These are phyloP conservation scores for Endocalyx cinctus DNA, from an alignment of 2,329 filamentous ascomycete species.

Conservation along the genomic window DNA sequence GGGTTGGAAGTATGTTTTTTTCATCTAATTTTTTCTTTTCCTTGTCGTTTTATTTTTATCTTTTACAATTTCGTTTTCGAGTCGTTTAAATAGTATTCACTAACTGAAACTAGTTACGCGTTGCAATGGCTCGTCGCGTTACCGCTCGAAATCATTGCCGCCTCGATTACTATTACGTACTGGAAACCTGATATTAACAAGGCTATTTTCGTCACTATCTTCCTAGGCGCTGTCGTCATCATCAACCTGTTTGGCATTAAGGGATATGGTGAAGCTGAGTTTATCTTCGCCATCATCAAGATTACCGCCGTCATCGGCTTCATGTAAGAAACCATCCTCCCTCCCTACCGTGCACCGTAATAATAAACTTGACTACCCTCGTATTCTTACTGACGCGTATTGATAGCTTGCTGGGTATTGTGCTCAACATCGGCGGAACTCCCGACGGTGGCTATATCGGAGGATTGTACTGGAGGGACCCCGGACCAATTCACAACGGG, in stretches of 20 bases:
- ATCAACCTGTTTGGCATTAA: constrained; percentile 90
- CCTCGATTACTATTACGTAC: constrained; percentile 77
- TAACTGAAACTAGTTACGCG: constrained; percentile 66
- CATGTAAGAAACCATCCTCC: constrained; percentile 53
- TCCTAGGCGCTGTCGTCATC: constrained; percentile 66
- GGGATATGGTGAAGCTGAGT: constrained; percentile 86
- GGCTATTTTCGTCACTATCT: constrained; percentile 77
- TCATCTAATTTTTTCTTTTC: not conserved
- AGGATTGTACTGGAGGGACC: constrained; percentile 68
- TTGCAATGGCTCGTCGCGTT: constrained; percentile 82
- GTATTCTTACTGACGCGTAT: constrained; percentile 8
- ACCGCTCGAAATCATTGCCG: constrained; percentile 82
- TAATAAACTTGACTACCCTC: constrained; percentile 1
- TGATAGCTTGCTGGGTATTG: constrained; percentile 80
- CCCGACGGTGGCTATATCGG: constrained; percentile 74
- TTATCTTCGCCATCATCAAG: constrained; percentile 82
- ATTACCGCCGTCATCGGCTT: constrained; percentile 82
- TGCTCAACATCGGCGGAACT: constrained; percentile 79
- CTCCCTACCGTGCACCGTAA: not conserved
- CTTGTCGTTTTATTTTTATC: not conserved
- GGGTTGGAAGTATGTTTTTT: constrained; percentile 73
- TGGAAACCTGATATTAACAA: constrained; percentile 65
- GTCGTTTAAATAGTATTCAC: too few species aligned
- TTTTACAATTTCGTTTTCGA: too few species aligned
- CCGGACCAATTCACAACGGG: constrained; percentile 80